Evolutionary conservation across 169 alveolate genomes (phyloP).

Genomic region (Plasmodium falciparum): DNA sequence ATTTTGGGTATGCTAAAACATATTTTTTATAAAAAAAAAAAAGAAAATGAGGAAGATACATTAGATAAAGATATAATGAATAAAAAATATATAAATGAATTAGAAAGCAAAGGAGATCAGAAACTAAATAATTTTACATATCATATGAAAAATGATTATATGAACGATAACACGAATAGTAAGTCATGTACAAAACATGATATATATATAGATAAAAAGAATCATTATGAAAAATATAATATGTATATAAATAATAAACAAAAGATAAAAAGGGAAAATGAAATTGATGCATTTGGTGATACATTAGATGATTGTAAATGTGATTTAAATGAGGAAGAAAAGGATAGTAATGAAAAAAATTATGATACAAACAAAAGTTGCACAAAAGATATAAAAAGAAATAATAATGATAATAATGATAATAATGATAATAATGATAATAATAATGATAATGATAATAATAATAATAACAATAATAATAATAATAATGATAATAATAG

Average conservation of each 20-base stretch:
- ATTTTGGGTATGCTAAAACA: constrained; percentile 50
- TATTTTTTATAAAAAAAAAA: constrained; percentile 53
- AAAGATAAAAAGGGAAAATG: no score
- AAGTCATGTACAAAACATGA: not conserved
- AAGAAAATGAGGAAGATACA: constrained; percentile 9
- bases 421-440: not conserved
- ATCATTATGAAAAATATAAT: no score
- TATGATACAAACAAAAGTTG: not conserved
- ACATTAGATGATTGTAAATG: not conserved
- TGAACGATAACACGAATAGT: not conserved
- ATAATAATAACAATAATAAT: not conserved
- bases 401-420: not conserved
- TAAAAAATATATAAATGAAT: not conserved
- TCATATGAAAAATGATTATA: no score
- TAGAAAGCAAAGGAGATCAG: no score
- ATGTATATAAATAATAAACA: no score
- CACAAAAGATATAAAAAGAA: not conserved
- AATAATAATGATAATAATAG: constrained; percentile 5
- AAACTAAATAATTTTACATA: no score
- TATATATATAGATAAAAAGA: not conserved
- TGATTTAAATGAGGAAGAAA: not conserved
- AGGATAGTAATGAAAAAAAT: not conserved
- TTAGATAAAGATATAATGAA: not conserved
- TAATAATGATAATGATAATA: not conserved
- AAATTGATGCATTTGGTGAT: no score